phyloP scores from a whole-genome alignment of 2,329 filamentous ascomycete genomes.

The Westerdykella sp. region DNA sequence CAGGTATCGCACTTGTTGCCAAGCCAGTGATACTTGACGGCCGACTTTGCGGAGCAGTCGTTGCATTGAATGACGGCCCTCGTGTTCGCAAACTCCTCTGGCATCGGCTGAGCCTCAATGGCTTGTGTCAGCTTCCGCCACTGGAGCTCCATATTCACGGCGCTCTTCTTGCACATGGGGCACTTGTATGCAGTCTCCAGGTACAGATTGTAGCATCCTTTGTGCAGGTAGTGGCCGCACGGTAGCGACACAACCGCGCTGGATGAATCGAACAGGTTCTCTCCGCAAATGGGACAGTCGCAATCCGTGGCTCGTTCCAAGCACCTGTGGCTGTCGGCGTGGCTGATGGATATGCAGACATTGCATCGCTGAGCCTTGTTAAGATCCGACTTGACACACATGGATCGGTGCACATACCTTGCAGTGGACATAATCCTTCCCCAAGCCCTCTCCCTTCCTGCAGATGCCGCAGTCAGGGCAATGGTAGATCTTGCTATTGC shows the following conservation, averaged over 20 bases:
- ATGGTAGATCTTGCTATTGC: conserved; percentile 88
- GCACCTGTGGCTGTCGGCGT: conserved; percentile 80
- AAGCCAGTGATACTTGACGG: conserved; percentile 88
- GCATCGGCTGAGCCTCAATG: conserved; percentile 89
- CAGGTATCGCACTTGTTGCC: conserved; percentile 75
- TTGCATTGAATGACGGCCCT: conserved; percentile 86
- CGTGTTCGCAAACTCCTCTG: conserved; percentile 69
- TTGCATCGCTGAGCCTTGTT: conserved; percentile 54
- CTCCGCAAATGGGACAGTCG: conserved; percentile 92
- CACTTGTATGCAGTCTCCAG: conserved; percentile 91
- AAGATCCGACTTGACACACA: conserved; percentile 8
- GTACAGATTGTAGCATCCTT: conserved; percentile 79
- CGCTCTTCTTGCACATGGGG: conserved; percentile 90
- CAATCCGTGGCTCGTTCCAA: conserved; percentile 92
- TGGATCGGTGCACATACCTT: conserved; percentile 55
- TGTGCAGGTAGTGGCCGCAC: conserved; percentile 94
- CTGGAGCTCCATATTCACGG: conserved; percentile 95
- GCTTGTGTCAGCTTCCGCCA: conserved; percentile 87
- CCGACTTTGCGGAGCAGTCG: conserved; percentile 83
- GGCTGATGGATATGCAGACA: conserved; percentile 86
- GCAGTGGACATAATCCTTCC: conserved; percentile 98
- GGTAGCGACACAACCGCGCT: conserved; percentile 87
- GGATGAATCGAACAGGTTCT: conserved; percentile 92
- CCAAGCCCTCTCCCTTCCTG: conserved; percentile 78
- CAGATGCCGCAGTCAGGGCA: conserved; percentile 96